A percentile compares a stretch with the other conserved stretches of the same genome.
Evolutionary conservation across 108 stramenopile species (phyloP).

Genomic region (Cyclotella kingstonii): DNA sequence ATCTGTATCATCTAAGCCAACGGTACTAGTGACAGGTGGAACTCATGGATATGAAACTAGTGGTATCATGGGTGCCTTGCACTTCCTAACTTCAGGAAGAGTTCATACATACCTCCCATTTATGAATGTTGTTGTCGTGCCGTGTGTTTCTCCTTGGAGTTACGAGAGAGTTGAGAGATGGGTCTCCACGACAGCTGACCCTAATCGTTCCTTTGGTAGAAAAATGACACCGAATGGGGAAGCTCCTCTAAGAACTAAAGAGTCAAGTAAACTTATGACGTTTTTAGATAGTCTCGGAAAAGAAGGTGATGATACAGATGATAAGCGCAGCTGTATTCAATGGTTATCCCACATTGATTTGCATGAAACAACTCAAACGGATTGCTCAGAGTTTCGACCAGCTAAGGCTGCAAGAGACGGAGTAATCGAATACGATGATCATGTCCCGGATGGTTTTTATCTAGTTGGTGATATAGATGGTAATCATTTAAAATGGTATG

Average conservation of each 20-base stretch:
- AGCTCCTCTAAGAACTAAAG: conserved; percentile 9
- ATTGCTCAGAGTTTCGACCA: conserved; percentile 67
- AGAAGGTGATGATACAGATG: not conserved
- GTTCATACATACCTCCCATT: conserved; percentile 22
- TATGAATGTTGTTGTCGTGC: conserved; percentile 41
- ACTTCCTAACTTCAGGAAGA: conserved; percentile 39
- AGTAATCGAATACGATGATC: conserved; percentile 16
- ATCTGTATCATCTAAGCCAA: too few species aligned
- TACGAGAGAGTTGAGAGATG: conserved; percentile 42
- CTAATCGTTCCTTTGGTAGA: conserved; percentile 54
- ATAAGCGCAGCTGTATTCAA: conserved; percentile 1
- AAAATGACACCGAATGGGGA: not conserved
- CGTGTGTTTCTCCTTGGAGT: conserved; percentile 24
- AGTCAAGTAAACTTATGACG: conserved; percentile 10
- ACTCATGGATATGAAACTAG: conserved; percentile 82
- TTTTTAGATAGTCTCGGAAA: conserved; percentile 16
- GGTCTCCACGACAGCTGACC: conserved; percentile 46
- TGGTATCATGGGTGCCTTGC: conserved; percentile 68
- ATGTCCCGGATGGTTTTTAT: conserved; percentile 64
- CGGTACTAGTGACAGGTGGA: conserved; percentile 65
- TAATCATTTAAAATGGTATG: conserved; percentile 21
- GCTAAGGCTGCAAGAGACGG: conserved; percentile 65
- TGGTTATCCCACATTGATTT: conserved; percentile 65
- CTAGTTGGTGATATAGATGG: conserved; percentile 28
- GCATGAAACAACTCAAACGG: conserved; percentile 83